These are phyloP conservation scores for Collybia sordida DNA, from an alignment of 768 basidiomycete genomes.

Conservation along the genomic window DNA sequence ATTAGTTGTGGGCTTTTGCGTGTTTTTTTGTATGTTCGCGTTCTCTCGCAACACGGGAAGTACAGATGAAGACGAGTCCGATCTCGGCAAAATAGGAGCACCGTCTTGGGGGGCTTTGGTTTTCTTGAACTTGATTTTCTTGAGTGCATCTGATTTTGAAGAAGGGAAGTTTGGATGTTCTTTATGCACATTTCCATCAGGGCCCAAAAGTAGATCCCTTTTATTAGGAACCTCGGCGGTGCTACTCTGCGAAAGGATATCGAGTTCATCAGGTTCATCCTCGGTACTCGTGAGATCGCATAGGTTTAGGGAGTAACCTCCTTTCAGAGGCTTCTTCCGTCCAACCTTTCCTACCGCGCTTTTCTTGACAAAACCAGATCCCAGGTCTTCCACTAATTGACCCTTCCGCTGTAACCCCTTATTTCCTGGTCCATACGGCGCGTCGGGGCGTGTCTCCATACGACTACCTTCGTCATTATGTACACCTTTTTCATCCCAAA, in stretches of 20 bases:
- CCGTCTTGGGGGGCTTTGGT: not conserved
- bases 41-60: not conserved
- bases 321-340: not conserved
- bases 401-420: slow-evolving; percentile 2
- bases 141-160: not conserved
- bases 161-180: not conserved
- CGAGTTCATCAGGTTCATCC: not conserved
- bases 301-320: no score
- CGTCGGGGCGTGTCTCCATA: not conserved
- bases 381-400: slow-evolving; percentile 2
- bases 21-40: not conserved
- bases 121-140: not conserved
- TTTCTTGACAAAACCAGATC: not conserved
- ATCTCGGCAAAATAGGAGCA: not conserved
- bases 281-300: not conserved
- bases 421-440: no score
- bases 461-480: not conserved
- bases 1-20: not conserved
- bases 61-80: not conserved
- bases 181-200: not conserved
- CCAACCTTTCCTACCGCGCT: not conserved
- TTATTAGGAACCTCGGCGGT: not conserved
- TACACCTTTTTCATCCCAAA: no score
- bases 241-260: not conserved
- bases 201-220: not conserved